A percentile compares a stretch with the other conserved stretches of the same genome.
Evolutionary conservation across 768 basidiomycete genomes (phyloP).

Genomic region (Pleurotus eryngii): DNA sequence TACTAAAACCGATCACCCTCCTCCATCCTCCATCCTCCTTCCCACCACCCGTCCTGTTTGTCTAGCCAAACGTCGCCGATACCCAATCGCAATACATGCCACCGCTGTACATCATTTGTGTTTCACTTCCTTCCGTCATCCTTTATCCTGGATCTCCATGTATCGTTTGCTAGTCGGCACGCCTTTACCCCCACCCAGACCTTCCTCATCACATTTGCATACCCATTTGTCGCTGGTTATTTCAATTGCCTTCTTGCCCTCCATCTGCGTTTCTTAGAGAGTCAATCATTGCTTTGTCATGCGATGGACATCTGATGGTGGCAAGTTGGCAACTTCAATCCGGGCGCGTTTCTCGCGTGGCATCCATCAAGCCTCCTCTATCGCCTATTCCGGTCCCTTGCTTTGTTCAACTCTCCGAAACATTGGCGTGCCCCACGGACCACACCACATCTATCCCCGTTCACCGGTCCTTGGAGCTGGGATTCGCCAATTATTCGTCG

Average conservation of each 20-base stretch:
- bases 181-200: neutral
- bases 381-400: too few relatives aligned
- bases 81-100: neutral
- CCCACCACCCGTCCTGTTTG: neutral
- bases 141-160: slow-evolving; percentile 5
- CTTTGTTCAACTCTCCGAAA: too few relatives aligned
- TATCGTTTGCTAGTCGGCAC: slow-evolving; percentile 7
- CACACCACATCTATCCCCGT: too few relatives aligned
- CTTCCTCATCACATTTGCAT: neutral
- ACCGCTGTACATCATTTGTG: slow-evolving; percentile 3
- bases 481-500: too few relatives aligned
- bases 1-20: neutral
- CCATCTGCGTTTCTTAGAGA: neutral
- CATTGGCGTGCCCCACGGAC: too few relatives aligned
- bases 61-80: slow-evolving; percentile 7
- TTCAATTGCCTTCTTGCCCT: neutral
- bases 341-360: too few relatives aligned
- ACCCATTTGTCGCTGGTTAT: neutral
- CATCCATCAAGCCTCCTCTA: too few relatives aligned
- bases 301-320: neutral
- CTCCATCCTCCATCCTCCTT: neutral
- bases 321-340: too few relatives aligned
- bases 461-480: too few relatives aligned
- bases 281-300: neutral
- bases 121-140: neutral